A percentile compares a stretch with the other conserved stretches of the same genome.
These are phyloP conservation scores for Podospora appendiculata DNA, from an alignment of 495 filamentous ascomycete species.

Conservation along the genomic window DNA sequence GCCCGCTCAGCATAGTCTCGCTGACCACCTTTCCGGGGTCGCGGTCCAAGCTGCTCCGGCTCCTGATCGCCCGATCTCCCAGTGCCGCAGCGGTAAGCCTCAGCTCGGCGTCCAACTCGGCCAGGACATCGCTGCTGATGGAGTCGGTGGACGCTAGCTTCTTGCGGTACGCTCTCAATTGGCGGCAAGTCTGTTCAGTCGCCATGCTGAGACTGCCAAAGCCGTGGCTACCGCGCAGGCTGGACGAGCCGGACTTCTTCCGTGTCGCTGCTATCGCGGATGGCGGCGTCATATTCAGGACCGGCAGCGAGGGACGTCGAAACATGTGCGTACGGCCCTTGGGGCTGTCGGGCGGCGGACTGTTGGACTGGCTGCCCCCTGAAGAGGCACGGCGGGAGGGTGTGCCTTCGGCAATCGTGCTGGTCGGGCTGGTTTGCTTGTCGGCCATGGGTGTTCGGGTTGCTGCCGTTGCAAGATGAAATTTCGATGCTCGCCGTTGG, in stretches of 20 bases:
- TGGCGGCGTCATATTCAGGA: constrained; percentile 44
- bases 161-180: constrained; percentile 74
- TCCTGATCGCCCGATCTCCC: constrained; percentile 48
- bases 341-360: constrained; percentile 41
- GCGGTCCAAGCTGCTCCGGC: constrained; percentile 9
- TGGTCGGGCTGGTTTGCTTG: constrained; percentile 22
- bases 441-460: constrained; percentile 27
- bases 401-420: constrained; percentile 25
- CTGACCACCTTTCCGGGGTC: constrained; percentile 34
- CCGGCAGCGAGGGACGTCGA: constrained; percentile 49
- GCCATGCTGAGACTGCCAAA: constrained; percentile 63
- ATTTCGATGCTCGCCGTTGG: constrained; percentile 35
- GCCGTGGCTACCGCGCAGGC: constrained; percentile 23
- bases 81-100: constrained; percentile 65
- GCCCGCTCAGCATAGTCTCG: constrained; percentile 51
- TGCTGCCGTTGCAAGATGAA: constrained; percentile 24
- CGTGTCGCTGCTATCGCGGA: constrained; percentile 40
- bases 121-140: constrained; percentile 55
- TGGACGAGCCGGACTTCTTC: constrained; percentile 19
- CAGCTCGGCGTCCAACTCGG: constrained; percentile 75
- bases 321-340: constrained; percentile 30
- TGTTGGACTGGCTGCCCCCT: constrained; percentile 27
- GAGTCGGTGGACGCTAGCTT: constrained; percentile 59
- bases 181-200: constrained; percentile 73
- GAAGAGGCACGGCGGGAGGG: constrained; percentile 32